phyloP scores from a whole-genome alignment of 140 eudicot genomes.

The Senecio squalidus region DNA sequence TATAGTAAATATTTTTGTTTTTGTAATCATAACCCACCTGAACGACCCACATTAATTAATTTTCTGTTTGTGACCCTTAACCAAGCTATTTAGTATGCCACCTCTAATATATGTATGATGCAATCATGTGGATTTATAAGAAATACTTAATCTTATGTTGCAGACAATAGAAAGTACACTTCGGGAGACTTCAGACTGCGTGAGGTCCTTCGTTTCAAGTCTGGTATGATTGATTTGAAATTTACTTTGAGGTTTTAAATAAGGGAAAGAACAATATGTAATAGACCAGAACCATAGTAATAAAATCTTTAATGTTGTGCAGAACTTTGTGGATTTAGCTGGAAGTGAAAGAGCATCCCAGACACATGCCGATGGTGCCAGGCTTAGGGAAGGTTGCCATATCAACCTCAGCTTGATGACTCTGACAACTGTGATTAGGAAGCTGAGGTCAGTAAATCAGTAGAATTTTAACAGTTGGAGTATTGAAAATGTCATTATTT shows the following conservation, averaged over 20 bases:
- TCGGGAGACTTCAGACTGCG: conserved; percentile 84
- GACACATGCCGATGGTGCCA: conserved; percentile 85
- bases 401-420: conserved; percentile 97
- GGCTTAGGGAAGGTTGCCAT: conserved; percentile 98
- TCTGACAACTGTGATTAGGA: conserved; percentile 92
- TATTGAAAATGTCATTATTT: background rate
- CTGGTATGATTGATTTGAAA: conserved; percentile 43
- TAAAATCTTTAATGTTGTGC: conserved; percentile 19
- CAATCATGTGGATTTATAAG: background rate
- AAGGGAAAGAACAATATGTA: background rate
- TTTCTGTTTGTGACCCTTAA: no score
- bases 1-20: no score
- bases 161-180: conserved; percentile 97
- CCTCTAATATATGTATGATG: background rate
- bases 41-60: no score
- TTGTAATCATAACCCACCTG: no score
- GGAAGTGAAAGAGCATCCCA: conserved; percentile 99
- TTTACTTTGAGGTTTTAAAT: background rate
- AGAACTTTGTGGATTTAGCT: conserved; percentile 97
- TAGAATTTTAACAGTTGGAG: background rate
- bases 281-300: background rate
- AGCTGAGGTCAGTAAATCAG: conserved; percentile 63
- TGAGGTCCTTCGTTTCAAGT: conserved; percentile 89
- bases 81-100: no score
- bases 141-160: conserved; percentile 13